phyloP scores from a whole-genome alignment of 176 grass and related monocot genomes.

The Secale cereale region DNA sequence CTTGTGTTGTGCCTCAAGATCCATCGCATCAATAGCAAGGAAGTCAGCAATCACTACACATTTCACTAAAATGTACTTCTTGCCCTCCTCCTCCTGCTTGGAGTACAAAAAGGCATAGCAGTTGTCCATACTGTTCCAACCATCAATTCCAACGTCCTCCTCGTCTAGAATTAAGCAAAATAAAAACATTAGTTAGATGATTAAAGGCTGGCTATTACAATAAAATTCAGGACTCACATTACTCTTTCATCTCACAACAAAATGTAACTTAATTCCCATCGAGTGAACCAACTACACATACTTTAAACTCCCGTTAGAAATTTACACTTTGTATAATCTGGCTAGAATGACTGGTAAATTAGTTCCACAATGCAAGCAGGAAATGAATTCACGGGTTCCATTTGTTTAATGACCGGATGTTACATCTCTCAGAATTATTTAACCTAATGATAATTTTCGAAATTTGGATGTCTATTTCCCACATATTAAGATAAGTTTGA shows the following conservation, averaged over 20 bases:
- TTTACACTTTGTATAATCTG: neutral
- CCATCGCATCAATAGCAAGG: slow-evolving; percentile 59
- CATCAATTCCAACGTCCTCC: slow-evolving; percentile 67
- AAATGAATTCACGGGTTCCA: neutral
- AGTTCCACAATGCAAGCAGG: neutral
- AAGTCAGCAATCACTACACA: slow-evolving; percentile 57
- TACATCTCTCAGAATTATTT: neutral
- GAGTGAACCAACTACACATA: neutral
- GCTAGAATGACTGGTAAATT: neutral
- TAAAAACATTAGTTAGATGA: neutral
- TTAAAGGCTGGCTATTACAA: neutral
- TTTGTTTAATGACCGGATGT: neutral
- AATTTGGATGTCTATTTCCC: neutral
- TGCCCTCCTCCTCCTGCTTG: slow-evolving; percentile 56
- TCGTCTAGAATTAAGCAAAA: slow-evolving; percentile 24
- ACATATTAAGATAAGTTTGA: neutral
- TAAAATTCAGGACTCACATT: neutral
- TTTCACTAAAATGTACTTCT: slow-evolving; percentile 52
- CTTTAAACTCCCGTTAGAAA: neutral
- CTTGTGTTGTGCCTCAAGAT: slow-evolving; percentile 39
- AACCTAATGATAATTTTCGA: neutral
- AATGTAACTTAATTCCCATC: neutral
- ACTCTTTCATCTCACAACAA: neutral
- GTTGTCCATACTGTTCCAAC: slow-evolving; percentile 70
- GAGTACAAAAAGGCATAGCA: slow-evolving; percentile 63